A percentile compares a stretch with the other conserved stretches of the same genome.
phyloP scores from a whole-genome alignment of 345 rosid genomes.

The Lepidium aucheri region DNA sequence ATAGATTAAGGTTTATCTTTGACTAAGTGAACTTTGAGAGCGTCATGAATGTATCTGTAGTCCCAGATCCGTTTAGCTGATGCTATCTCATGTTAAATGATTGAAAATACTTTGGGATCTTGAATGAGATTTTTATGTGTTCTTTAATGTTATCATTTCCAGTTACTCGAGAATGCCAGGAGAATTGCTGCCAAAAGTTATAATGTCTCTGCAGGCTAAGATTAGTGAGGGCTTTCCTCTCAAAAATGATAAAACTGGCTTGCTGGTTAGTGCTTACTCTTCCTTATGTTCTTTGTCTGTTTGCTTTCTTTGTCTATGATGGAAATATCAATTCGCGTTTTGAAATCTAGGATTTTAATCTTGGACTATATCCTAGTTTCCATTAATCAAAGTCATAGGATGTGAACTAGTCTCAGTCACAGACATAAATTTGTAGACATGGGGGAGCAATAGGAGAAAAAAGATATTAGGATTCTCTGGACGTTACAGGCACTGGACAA shows the following conservation, averaged over 20 bases:
- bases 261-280: slow-evolving; percentile 52
- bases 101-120: not conserved
- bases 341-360: not conserved
- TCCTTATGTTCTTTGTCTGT: not conserved
- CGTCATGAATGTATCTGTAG: slow-evolving; percentile 1
- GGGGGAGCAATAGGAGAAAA: not conserved
- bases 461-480: not conserved
- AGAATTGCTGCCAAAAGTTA: slow-evolving; percentile 60
- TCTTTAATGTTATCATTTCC: slow-evolving; percentile 23
- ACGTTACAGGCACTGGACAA: not conserved
- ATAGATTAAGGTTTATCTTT: slow-evolving; percentile 9
- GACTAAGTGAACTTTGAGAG: not conserved
- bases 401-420: not conserved
- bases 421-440: not conserved
- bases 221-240: slow-evolving; percentile 50
- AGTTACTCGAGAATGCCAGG: slow-evolving; percentile 88
- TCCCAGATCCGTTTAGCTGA: slow-evolving; percentile 1
- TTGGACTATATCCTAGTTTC: slow-evolving; percentile 6
- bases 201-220: slow-evolving; percentile 49
- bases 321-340: not conserved
- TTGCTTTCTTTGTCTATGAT: not conserved
- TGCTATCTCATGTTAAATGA: not conserved
- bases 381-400: slow-evolving; percentile 1
- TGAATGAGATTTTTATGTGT: slow-evolving; percentile 13
- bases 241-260: slow-evolving; percentile 62